Conservation (phyloP, 2,329 filamentous ascomycete genomes). For the Calonectria naviculata region DNA sequence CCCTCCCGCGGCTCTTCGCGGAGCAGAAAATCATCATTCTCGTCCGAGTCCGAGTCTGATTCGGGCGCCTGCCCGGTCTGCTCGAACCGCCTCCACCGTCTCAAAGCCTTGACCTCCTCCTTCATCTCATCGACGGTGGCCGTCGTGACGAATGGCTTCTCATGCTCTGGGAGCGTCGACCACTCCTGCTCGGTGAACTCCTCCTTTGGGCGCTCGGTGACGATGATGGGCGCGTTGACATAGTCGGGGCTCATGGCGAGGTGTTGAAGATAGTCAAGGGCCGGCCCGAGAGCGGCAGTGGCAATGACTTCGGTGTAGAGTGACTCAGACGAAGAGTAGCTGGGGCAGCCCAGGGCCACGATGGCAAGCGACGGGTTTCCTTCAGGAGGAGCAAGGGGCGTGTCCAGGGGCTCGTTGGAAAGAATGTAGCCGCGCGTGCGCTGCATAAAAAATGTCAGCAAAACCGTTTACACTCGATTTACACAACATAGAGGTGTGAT, state of each 20-base stretch:
- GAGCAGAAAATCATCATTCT: slow-evolving; percentile 2
- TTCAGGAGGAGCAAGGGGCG: slow-evolving; percentile 62
- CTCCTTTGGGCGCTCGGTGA: slow-evolving; percentile 36
- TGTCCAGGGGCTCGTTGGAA: slow-evolving; percentile 62
- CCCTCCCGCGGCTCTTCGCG: background rate
- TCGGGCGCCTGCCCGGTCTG: slow-evolving; percentile 41
- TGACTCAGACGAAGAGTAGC: slow-evolving; percentile 75
- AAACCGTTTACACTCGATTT: background rate
- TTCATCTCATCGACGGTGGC: slow-evolving; percentile 34
- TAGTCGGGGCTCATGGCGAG: slow-evolving; percentile 57
- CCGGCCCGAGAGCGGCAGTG: slow-evolving; percentile 60
- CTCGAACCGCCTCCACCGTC: slow-evolving; percentile 42
- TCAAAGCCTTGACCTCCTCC: slow-evolving; percentile 36
- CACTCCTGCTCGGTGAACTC: slow-evolving; percentile 44
- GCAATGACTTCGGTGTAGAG: slow-evolving; percentile 72
- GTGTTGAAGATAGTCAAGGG: slow-evolving; percentile 71
- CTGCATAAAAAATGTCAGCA: slow-evolving; percentile 44
- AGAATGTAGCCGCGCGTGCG: slow-evolving; percentile 71
- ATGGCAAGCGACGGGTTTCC: slow-evolving; percentile 57
- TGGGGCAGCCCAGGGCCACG: slow-evolving; percentile 69
- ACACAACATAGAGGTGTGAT: background rate
- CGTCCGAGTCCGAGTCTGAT: slow-evolving; percentile 37
- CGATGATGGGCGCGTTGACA: slow-evolving; percentile 51
- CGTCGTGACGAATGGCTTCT: slow-evolving; percentile 41
- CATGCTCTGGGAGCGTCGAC: slow-evolving; percentile 42